Base-by-base conservation (phyloP, 257 asterid species). In the Forsythia viridissima region DNA sequence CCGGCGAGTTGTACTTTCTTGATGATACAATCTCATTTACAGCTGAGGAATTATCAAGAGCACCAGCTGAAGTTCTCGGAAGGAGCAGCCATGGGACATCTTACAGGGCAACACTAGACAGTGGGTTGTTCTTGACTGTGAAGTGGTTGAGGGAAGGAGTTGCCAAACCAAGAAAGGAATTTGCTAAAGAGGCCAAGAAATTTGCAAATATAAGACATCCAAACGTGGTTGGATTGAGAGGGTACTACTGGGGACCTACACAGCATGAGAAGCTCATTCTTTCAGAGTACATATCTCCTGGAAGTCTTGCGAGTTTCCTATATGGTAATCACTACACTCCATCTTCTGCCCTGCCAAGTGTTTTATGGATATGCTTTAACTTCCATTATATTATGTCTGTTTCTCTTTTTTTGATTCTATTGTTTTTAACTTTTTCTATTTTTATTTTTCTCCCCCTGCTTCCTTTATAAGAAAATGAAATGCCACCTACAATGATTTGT, bases 111-210 rank as follows among this genome's bases (percentile, higher is more conserved):
- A 91, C 97, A 36, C 80, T 95, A 44, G 97, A 95, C 24, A 92
- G 86, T 11, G 99, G 99, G 21, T 30, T 92, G 85, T 87, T 95
- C 86, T 83, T 95, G 87, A 95, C 98, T 5, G 99, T 95, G 68
- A 95, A 95, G 81, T 95, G 99, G 99, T 77, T 95, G 90, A 90
- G 99, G 84, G 99, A 93, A 87, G 99, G 99, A 42, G 97, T 95
- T 37, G 98, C 99, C 0, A 95, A 95, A 81, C 98, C 92, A 87
- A 92, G 97, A 77, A 95, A 93, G 82, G 99, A 95, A 57, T 95
- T 95, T 72, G 94, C 99, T 20, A 95, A 95, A 81, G 99, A 92
- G 88, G 99, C 99, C 71, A 95, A 92, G 89, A 95, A 93, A 75
- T 95, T 95, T 77, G 89, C 99, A 16, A 95, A 93, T 76, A 91